phyloP scores from a whole-genome alignment of 2,329 filamentous ascomycete genomes.

The Aspergillus eucalypticola region DNA sequence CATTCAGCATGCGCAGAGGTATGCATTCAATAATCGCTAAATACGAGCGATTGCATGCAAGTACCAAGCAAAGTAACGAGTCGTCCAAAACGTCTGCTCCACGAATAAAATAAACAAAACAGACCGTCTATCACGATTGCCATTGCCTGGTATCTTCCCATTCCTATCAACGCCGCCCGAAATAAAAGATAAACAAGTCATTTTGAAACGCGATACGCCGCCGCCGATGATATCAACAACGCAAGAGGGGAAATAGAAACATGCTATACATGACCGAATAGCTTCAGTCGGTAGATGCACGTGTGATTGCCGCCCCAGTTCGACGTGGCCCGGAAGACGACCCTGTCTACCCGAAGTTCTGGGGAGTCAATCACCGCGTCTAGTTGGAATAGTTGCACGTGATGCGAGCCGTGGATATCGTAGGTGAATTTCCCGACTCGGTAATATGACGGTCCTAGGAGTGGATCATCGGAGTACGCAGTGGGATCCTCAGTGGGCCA shows the following conservation, averaged over 20 bases:
- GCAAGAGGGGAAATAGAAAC: not conserved
- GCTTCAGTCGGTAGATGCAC: slow-evolving; percentile 49
- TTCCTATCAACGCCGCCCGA: not conserved
- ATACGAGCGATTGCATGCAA: not conserved
- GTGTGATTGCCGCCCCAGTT: slow-evolving; percentile 49
- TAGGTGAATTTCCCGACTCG: slow-evolving; percentile 44
- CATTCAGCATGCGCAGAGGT: too few species aligned
- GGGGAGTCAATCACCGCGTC: slow-evolving; percentile 41
- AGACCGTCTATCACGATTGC: not conserved
- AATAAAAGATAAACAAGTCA: not conserved
- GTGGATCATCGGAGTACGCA: slow-evolving; percentile 38
- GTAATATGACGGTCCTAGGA: slow-evolving; percentile 41
- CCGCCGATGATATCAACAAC: not conserved
- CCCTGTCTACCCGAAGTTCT: slow-evolving; percentile 38
- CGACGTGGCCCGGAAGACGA: slow-evolving; percentile 44
- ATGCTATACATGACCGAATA: slow-evolving; percentile 41
- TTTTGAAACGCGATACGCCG: not conserved
- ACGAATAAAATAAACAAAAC: not conserved
- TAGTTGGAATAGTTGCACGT: slow-evolving; percentile 43
- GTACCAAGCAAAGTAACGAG: not conserved
- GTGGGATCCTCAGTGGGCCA: slow-evolving; percentile 33
- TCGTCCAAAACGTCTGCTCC: not conserved
- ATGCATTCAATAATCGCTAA: too few species aligned
- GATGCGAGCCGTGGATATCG: slow-evolving; percentile 33
- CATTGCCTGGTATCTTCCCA: not conserved